phyloP scores from a whole-genome alignment of 306 rosid species.

The Quercus wislizeni region DNA sequence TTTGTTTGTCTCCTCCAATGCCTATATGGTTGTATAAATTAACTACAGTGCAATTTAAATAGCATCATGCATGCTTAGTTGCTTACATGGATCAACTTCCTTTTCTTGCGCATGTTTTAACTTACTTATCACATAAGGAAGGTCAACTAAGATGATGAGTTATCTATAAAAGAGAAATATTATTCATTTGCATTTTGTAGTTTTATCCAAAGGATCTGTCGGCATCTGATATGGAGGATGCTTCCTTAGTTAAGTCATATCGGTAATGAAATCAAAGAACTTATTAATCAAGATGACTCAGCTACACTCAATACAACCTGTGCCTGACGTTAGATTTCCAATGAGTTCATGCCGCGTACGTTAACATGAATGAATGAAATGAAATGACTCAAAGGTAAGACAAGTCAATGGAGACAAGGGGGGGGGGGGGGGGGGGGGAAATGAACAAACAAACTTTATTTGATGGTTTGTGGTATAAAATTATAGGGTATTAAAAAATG shows the following conservation, averaged over 20 bases:
- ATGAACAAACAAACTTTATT: neutral
- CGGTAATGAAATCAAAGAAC: neutral
- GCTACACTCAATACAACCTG: neutral
- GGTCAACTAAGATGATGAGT: constrained; percentile 25
- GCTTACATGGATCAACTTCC: neutral
- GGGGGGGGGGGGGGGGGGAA: neutral
- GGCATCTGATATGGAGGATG: constrained; percentile 7
- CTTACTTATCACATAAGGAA: constrained; percentile 1
- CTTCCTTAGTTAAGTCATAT: neutral
- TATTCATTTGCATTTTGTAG: neutral
- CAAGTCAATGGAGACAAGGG: neutral
- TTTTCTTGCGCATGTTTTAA: constrained; percentile 13
- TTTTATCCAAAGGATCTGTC: neutral
- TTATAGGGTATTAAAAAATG: neutral
- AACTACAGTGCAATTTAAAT: too few relatives aligned
- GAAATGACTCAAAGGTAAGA: neutral
- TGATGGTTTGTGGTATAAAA: neutral
- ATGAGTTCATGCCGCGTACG: neutral
- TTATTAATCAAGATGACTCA: neutral
- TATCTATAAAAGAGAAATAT: neutral
- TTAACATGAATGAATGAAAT: neutral
- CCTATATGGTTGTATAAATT: too few relatives aligned
- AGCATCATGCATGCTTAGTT: too few relatives aligned
- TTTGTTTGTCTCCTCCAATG: too few relatives aligned
- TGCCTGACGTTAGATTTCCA: neutral